A percentile compares a stretch with the other conserved stretches of the same genome.
Conservation (phyloP, 306 rosid genomes). For the Medicago arabica region DNA sequence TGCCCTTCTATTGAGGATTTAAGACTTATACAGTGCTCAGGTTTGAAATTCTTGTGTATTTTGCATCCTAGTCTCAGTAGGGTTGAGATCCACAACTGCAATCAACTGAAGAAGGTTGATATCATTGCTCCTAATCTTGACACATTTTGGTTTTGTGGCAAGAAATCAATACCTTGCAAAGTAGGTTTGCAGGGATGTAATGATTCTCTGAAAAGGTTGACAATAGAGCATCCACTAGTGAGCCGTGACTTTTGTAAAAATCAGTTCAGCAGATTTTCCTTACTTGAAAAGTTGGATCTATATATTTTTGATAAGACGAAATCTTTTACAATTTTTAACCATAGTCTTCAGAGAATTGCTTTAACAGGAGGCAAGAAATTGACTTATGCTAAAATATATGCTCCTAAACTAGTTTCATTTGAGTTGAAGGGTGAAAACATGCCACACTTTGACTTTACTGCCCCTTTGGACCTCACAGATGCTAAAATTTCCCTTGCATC, state of each 20-base stretch:
- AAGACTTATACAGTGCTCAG: constrained; percentile 55
- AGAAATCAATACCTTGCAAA: constrained; percentile 45
- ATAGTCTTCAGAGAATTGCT: constrained; percentile 39
- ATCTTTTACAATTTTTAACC: constrained; percentile 29
- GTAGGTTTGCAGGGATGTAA: constrained; percentile 49
- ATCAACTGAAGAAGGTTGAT: constrained; percentile 39
- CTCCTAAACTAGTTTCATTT: constrained; percentile 52
- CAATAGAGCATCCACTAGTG: constrained; percentile 55
- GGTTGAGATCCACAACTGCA: constrained; percentile 52
- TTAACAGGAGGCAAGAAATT: constrained; percentile 50
- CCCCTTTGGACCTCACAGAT: constrained; percentile 35
- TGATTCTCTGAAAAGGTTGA: constrained; percentile 57
- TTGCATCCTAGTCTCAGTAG: constrained; percentile 39
- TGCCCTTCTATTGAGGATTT: constrained; percentile 59
- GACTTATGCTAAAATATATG: not conserved
- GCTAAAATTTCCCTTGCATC: constrained; percentile 48
- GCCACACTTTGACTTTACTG: constrained; percentile 29
- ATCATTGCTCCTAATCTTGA: constrained; percentile 55
- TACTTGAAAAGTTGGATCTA: constrained; percentile 54
- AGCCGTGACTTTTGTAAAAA: constrained; percentile 45
- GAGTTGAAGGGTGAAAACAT: constrained; percentile 49
- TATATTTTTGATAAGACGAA: constrained; percentile 20
- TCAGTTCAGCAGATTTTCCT: constrained; percentile 33
- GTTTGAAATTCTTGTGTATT: constrained; percentile 46
- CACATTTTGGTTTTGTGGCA: constrained; percentile 64